phyloP scores from a whole-genome alignment of 805 yeast genomes.

The Priceomyces castillae region DNA sequence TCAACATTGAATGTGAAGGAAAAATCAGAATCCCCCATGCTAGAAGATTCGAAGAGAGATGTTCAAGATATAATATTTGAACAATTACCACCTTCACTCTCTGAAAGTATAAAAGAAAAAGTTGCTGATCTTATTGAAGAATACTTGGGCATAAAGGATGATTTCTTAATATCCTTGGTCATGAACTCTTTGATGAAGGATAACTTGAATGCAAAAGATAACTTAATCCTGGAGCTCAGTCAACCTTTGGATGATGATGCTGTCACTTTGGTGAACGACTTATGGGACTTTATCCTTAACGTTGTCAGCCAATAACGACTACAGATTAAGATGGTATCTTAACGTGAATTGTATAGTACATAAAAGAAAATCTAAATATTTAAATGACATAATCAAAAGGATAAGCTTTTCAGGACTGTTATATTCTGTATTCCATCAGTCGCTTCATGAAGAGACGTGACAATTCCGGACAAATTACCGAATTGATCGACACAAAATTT shows the following conservation, averaged over 20 bases:
- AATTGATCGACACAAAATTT: no score
- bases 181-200: constrained; percentile 31
- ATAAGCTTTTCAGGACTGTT: neutral
- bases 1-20: neutral
- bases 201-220: constrained; percentile 29
- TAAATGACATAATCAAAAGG: neutral
- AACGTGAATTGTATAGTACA: constrained; percentile 1
- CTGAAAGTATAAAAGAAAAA: constrained; percentile 26
- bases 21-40: constrained; percentile 1
- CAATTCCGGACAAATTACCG: no score
- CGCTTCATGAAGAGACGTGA: neutral
- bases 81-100: neutral
- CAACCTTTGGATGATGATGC: constrained; percentile 55
- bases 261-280: constrained; percentile 36
- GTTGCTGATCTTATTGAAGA: constrained; percentile 48
- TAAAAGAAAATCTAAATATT: neutral
- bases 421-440: no score
- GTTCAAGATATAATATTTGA: neutral
- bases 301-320: neutral
- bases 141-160: constrained; percentile 53
- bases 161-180: constrained; percentile 46
- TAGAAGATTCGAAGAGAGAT: neutral
- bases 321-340: neutral
- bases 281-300: constrained; percentile 26
- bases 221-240: constrained; percentile 42